Percentiles rank a stretch among this genome's conserved stretches.
Evolutionary conservation across 768 basidiomycete species (phyloP).

Genomic region (Pleurotus eryngii): DNA sequence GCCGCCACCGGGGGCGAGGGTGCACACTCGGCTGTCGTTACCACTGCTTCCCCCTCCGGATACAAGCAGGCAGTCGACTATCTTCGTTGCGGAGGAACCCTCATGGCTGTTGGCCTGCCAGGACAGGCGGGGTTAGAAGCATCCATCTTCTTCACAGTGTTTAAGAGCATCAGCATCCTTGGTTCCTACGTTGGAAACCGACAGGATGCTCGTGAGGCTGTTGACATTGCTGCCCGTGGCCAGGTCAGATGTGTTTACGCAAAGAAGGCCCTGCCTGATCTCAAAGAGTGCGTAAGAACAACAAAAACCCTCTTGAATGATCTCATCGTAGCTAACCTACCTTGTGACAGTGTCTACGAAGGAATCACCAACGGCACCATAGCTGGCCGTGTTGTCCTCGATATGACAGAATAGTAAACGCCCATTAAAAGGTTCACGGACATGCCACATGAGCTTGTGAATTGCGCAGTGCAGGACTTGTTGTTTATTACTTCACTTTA

Average conservation of each 20-base stretch:
- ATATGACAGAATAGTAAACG: slow-evolving; percentile 18
- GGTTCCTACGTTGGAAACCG: slow-evolving; percentile 67
- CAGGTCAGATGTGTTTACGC: slow-evolving; percentile 61
- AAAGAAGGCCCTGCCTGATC: slow-evolving; percentile 43
- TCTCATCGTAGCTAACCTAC: too few relatives aligned
- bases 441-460: too few relatives aligned
- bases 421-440: too few relatives aligned
- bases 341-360: slow-evolving; percentile 32
- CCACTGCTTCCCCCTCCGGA: slow-evolving; percentile 47
- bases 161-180: slow-evolving; percentile 57
- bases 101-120: slow-evolving; percentile 81
- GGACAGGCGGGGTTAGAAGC: slow-evolving; percentile 55
- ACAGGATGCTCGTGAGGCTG: slow-evolving; percentile 80
- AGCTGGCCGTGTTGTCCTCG: slow-evolving; percentile 50
- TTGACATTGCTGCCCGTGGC: slow-evolving; percentile 70
- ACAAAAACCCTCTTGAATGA: too few relatives aligned
- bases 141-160: slow-evolving; percentile 70
- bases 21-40: slow-evolving; percentile 67
- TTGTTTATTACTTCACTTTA: too few relatives aligned
- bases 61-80: slow-evolving; percentile 68
- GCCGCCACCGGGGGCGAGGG: slow-evolving; percentile 63
- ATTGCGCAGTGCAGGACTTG: too few relatives aligned
- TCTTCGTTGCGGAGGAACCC: slow-evolving; percentile 64
- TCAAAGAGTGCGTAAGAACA: slow-evolving; percentile 30
- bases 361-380: slow-evolving; percentile 38